Percentiles rank a stretch among this genome's conserved stretches.
Conservation (phyloP, 495 filamentous ascomycete genomes). For the Cercophora newfieldiana region DNA sequence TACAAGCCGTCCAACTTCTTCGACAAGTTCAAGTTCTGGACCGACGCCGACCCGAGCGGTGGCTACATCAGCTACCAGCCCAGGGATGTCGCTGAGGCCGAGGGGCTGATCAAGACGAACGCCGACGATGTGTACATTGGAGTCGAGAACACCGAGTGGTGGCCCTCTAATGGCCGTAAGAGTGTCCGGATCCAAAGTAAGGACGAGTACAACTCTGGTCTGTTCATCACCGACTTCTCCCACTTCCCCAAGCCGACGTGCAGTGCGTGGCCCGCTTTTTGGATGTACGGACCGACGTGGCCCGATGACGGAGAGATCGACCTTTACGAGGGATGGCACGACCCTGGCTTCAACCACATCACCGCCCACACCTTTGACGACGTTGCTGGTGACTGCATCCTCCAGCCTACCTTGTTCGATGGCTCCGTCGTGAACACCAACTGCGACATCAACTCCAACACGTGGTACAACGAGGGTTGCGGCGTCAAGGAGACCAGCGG, state of each 20-base stretch:
- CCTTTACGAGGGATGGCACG: conserved; percentile 83
- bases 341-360: conserved; percentile 61
- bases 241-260: conserved; percentile 70
- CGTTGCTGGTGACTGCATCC: conserved; percentile 46
- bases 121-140: conserved; percentile 50
- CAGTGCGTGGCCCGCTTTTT: conserved; percentile 62
- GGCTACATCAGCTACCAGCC: conserved; percentile 67
- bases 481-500: conserved; percentile 49
- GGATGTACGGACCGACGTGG: conserved; percentile 77
- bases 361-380: conserved; percentile 71
- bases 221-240: conserved; percentile 69
- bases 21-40: conserved; percentile 21
- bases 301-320: conserved; percentile 81
- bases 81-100: conserved; percentile 48
- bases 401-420: conserved; percentile 48
- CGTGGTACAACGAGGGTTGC: conserved; percentile 32
- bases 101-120: conserved; percentile 55
- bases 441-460: conserved; percentile 51
- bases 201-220: conserved; percentile 61
- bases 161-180: conserved; percentile 50
- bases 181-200: conserved; percentile 70
- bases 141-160: conserved; percentile 15
- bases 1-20: conserved; percentile 56
- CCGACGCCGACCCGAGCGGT: conserved; percentile 58
- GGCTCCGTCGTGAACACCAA: conserved; percentile 51